A percentile compares a stretch with the other conserved stretches of the same genome.
Conservation (phyloP, 2,329 filamentous ascomycete genomes). For the Colletotrichum shisoi region DNA sequence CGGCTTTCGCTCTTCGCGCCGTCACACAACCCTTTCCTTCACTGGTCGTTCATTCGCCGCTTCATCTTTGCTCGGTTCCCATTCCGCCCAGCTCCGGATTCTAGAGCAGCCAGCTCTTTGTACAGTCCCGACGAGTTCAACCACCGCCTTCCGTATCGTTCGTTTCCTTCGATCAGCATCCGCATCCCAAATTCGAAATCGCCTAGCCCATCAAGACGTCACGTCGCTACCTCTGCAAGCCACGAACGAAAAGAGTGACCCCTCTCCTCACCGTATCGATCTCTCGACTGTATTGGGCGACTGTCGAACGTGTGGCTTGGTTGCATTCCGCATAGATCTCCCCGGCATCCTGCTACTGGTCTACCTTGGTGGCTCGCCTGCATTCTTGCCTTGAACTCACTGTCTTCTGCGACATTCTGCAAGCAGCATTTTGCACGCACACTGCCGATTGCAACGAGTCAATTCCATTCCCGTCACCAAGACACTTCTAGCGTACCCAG, state of each 20-base stretch:
- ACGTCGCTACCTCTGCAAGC: constrained; percentile 16
- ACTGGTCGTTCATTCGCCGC: constrained; percentile 14
- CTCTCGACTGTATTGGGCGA: constrained; percentile 4
- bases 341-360: constrained; percentile 21
- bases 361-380: constrained; percentile 20
- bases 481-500: constrained; percentile 36
- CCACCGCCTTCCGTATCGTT: neutral
- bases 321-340: constrained; percentile 38
- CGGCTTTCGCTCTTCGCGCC: constrained; percentile 1
- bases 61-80: no score
- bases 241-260: constrained; percentile 7
- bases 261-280: constrained; percentile 11
- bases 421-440: constrained; percentile 27
- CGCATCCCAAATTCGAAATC: constrained; percentile 2
- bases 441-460: constrained; percentile 39
- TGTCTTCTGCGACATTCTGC: constrained; percentile 33
- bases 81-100: neutral
- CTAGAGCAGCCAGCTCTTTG: neutral
- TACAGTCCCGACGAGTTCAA: constrained; percentile 21
- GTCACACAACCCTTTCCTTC: neutral
- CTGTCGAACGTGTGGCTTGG: constrained; percentile 34
- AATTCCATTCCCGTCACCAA: constrained; percentile 40
- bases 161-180: constrained; percentile 29
- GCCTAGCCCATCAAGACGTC: constrained; percentile 23
- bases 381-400: constrained; percentile 23